phyloP scores from a whole-genome alignment of 2,329 filamentous ascomycete species.

The Ceratocystiopsis sp. region DNA sequence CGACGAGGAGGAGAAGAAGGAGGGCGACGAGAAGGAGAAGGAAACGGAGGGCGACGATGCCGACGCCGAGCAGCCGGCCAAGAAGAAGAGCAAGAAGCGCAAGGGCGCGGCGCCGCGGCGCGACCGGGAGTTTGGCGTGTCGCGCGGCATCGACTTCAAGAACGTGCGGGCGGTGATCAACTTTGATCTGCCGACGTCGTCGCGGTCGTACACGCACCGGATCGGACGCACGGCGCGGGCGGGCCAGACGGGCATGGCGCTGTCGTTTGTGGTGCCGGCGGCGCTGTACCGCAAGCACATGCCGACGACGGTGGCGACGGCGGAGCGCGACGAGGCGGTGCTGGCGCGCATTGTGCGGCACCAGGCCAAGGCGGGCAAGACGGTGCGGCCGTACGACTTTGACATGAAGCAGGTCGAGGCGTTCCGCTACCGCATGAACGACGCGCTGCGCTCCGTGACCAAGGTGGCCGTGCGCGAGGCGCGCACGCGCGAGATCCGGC shows the following conservation, averaged over 20 bases:
- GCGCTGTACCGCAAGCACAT: constrained; percentile 78
- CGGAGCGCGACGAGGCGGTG: constrained; percentile 72
- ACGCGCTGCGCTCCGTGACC: constrained; percentile 80
- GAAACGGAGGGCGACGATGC: constrained; percentile 12
- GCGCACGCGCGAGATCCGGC: constrained; percentile 67
- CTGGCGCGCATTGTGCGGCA: constrained; percentile 63
- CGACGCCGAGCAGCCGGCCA: constrained; percentile 9
- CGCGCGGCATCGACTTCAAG: constrained; percentile 89
- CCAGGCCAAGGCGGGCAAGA: constrained; percentile 66
- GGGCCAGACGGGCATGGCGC: constrained; percentile 78
- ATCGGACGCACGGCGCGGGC: constrained; percentile 88
- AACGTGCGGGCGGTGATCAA: constrained; percentile 91
- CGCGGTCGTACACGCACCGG: constrained; percentile 91
- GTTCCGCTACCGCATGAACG: constrained; percentile 88
- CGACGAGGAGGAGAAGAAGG: constrained; percentile 28
- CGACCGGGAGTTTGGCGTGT: constrained; percentile 87
- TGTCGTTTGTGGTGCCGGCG: constrained; percentile 84
- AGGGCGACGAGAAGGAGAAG: constrained; percentile 24
- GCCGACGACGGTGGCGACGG: constrained; percentile 58
- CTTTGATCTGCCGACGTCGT: constrained; percentile 79
- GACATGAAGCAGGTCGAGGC: constrained; percentile 88
- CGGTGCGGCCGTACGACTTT: constrained; percentile 79
- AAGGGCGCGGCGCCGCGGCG: constrained; percentile 33
- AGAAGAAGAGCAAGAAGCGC: constrained; percentile 46
- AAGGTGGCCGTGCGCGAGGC: constrained; percentile 81